phyloP scores from a whole-genome alignment of 345 rosid species.

The Diplotaxis tenuifolia region DNA sequence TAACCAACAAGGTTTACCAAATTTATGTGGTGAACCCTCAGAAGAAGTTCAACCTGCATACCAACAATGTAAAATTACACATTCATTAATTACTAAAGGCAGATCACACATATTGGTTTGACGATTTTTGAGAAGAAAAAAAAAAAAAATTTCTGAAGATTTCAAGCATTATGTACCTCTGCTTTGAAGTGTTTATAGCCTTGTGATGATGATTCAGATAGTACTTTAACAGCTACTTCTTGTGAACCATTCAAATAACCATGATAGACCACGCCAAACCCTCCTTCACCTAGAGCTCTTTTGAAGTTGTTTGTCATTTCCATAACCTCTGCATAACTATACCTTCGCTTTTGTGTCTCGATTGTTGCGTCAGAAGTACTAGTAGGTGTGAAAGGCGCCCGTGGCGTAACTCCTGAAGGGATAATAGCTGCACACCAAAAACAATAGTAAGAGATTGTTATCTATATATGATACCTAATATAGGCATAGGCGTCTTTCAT shows the following conservation, averaged over 20 bases:
- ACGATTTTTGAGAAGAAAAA: too few species aligned
- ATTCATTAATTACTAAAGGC: not conserved
- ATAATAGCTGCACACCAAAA: not conserved
- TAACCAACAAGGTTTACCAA: conserved; percentile 41
- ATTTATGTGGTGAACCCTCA: conserved; percentile 45
- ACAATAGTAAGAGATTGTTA: too few species aligned
- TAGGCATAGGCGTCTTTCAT: not conserved
- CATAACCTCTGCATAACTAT: conserved; percentile 34
- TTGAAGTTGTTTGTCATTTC: conserved; percentile 43
- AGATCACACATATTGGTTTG: too few species aligned
- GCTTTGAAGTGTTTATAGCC: conserved; percentile 32
- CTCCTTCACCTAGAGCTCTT: conserved; percentile 47
- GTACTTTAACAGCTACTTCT: conserved; percentile 22
- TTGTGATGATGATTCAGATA: conserved; percentile 15
- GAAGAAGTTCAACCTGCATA: conserved; percentile 36
- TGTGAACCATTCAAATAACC: conserved; percentile 29
- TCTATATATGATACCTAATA: too few species aligned
- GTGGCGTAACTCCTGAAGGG: not conserved
- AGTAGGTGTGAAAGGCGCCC: not conserved
- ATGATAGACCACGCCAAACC: conserved; percentile 51
- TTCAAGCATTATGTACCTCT: not conserved
- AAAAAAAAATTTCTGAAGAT: too few species aligned
- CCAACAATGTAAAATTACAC: not conserved
- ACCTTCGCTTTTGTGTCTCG: conserved; percentile 10
- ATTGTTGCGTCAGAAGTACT: not conserved